These are phyloP conservation scores for Cyphellophora attinorum DNA, from an alignment of 2,329 filamentous ascomycete species.

Conservation along the genomic window DNA sequence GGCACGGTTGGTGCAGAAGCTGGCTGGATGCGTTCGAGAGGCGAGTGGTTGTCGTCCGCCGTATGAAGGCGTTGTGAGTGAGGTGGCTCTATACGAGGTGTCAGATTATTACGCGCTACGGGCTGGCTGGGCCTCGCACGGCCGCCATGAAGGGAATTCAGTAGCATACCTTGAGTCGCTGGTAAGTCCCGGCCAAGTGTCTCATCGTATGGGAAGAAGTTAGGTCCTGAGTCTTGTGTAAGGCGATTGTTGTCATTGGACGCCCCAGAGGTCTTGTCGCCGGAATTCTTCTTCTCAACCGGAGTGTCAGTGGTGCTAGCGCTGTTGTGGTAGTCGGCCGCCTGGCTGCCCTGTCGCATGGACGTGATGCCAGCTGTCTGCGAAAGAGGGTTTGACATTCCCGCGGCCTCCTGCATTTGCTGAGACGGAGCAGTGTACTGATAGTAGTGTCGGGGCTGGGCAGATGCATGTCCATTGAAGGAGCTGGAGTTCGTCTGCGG, in stretches of 20 bases:
- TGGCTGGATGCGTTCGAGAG: not conserved
- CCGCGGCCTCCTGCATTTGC: slow-evolving; percentile 34
- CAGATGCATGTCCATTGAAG: slow-evolving; percentile 35
- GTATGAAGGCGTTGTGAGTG: slow-evolving; percentile 1
- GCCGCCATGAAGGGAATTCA: not conserved
- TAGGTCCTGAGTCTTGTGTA: slow-evolving; percentile 56
- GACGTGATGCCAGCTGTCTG: slow-evolving; percentile 47
- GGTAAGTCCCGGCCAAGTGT: not conserved
- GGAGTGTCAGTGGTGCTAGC: slow-evolving; percentile 82
- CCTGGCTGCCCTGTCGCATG: slow-evolving; percentile 48
- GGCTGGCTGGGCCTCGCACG: not conserved
- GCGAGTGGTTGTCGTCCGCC: not conserved
- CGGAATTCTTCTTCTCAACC: slow-evolving; percentile 70
- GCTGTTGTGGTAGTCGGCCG: slow-evolving; percentile 64
- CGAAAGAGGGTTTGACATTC: slow-evolving; percentile 34
- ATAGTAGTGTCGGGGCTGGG: slow-evolving; percentile 36
- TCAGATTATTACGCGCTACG: not conserved
- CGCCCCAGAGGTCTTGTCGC: slow-evolving; percentile 55
- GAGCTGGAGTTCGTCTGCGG: slow-evolving; percentile 35
- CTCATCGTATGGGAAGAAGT: slow-evolving; percentile 40
- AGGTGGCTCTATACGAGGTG: not conserved
- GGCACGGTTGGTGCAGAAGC: slow-evolving; percentile 6
- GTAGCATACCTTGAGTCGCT: not conserved
- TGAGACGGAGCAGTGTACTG: slow-evolving; percentile 38
- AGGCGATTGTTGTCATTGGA: too few relatives aligned